Percentiles rank a stretch among this genome's conserved stretches.
These are phyloP conservation scores for Oemleria cerasiformis DNA, from an alignment of 306 rosid genomes.

Conservation along the genomic window DNA sequence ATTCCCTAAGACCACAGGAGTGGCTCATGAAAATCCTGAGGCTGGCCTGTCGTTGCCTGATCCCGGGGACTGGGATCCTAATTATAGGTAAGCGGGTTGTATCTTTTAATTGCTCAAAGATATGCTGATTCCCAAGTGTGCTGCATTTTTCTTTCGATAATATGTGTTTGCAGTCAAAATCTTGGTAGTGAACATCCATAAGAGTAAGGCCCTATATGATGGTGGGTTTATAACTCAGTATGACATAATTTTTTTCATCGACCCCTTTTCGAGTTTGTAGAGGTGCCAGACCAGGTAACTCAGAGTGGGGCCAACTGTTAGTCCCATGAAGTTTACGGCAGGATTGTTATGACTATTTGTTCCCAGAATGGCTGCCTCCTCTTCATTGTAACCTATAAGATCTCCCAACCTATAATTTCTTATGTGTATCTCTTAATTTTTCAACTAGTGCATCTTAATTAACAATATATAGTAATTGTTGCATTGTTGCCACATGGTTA, in stretches of 20 bases:
- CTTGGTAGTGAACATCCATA: background rate
- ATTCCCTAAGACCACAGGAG: conserved; percentile 44
- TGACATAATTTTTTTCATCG: background rate
- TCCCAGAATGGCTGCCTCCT: background rate
- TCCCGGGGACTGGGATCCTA: conserved; percentile 99
- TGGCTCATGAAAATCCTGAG: conserved; percentile 56
- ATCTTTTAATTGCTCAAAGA: conserved; percentile 15
- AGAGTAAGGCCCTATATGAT: background rate
- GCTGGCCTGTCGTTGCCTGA: conserved; percentile 64
- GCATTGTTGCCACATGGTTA: background rate
- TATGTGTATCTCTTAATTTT: background rate
- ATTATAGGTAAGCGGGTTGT: conserved; percentile 64
- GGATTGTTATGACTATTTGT: background rate
- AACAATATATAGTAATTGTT: background rate
- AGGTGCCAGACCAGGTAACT: background rate
- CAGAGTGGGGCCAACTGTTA: background rate
- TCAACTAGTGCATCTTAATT: background rate
- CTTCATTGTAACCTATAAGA: background rate
- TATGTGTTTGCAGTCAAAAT: conserved; percentile 4
- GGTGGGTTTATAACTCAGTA: background rate
- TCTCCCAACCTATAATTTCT: background rate
- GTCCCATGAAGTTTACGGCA: conserved; percentile 5
- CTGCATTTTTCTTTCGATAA: conserved; percentile 5
- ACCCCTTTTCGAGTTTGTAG: background rate
- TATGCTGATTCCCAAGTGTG: background rate